Conservation (phyloP, 257 asterid species). For the Thymus quinquecostatus region DNA sequence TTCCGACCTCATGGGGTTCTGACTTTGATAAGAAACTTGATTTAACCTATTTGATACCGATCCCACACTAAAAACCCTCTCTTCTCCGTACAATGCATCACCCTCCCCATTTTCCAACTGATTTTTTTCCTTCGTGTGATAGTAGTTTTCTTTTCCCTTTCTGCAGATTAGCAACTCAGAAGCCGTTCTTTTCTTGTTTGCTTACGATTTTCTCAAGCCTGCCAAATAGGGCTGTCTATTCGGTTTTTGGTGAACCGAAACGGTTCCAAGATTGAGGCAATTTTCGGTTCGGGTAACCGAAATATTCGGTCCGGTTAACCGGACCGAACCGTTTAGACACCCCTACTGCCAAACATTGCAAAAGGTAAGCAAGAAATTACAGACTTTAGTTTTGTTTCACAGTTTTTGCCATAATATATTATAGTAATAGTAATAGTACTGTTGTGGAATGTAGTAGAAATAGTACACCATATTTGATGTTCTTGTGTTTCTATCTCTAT, state of each 20-base stretch:
- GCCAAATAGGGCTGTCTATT: no score
- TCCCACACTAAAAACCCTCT: constrained; percentile 5
- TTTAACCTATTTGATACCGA: constrained; percentile 2
- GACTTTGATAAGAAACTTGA: no score
- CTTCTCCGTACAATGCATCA: constrained; percentile 36
- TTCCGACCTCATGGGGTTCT: no score
- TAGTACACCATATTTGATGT: constrained; percentile 4
- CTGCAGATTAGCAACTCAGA: constrained; percentile 30
- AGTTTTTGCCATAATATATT: neutral
- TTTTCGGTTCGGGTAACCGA: no score
- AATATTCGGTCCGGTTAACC: no score
- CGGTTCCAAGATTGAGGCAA: no score
- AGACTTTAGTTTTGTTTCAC: neutral
- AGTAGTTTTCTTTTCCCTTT: neutral
- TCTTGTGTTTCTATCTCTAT: constrained; percentile 20
- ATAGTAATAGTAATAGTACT: no score
- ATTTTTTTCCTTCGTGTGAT: neutral
- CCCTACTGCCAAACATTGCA: neutral
- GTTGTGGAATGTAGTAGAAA: constrained; percentile 9
- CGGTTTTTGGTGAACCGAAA: no score
- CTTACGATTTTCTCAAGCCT: neutral
- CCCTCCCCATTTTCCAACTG: neutral
- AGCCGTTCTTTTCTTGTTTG: neutral
- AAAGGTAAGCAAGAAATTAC: constrained; percentile 18
- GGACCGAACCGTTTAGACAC: no score